Conservation (phyloP, 2,329 filamentous ascomycete species). For the Botrytis pseudocinerea region DNA sequence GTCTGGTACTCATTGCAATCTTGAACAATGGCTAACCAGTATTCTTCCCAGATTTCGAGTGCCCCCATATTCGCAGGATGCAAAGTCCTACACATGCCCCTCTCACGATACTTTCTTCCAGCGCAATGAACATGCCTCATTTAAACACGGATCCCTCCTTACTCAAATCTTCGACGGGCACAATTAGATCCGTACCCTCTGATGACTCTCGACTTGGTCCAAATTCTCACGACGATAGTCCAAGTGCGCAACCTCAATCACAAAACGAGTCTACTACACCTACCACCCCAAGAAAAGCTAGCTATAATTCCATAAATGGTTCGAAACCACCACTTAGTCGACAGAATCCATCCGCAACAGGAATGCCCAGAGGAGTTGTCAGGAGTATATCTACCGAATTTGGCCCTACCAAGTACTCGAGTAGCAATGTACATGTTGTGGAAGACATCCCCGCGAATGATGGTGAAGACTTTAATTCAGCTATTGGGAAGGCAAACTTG, state of each 20-base stretch:
- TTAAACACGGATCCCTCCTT: constrained; percentile 20
- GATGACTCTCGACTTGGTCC: constrained; percentile 29
- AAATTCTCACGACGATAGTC: constrained; percentile 20
- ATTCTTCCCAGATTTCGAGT: constrained; percentile 12
- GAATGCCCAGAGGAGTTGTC: constrained; percentile 27
- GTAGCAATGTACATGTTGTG: constrained; percentile 29
- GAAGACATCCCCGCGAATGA: constrained; percentile 28
- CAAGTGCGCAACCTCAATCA: constrained; percentile 22
- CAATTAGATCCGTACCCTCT: constrained; percentile 38
- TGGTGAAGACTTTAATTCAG: constrained; percentile 57
- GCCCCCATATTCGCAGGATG: constrained; percentile 7
- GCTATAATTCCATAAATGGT: constrained; percentile 26
- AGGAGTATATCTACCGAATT: constrained; percentile 40
- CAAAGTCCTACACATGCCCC: constrained; percentile 20
- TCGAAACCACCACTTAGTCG: constrained; percentile 32
- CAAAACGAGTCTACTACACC: constrained; percentile 30
- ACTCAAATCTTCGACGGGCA: constrained; percentile 30
- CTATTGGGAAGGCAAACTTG: constrained; percentile 67
- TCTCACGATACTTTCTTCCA: constrained; percentile 24
- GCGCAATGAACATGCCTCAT: constrained; percentile 37
- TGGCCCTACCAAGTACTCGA: constrained; percentile 32
- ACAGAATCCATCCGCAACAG: constrained; percentile 31
- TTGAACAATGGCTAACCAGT: constrained; percentile 19
- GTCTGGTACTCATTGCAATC: neutral
- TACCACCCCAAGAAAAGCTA: constrained; percentile 30